Evolutionary conservation across 148 eudicot species (phyloP).

Genomic region (Rhododendron henanense): DNA sequence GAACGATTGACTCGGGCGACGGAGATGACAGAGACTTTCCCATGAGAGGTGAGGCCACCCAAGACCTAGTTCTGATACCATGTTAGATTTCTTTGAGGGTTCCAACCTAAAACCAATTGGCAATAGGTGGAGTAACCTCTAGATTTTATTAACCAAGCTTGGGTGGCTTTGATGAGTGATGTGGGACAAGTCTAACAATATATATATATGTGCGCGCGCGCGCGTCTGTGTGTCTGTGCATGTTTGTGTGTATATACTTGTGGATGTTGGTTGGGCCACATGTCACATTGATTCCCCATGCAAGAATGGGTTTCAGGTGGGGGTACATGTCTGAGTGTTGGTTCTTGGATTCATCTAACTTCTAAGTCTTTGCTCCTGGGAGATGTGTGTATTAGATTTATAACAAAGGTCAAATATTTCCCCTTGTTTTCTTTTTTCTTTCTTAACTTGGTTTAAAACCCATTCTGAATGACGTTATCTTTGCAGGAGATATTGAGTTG

Average conservation of each 20-base stretch:
- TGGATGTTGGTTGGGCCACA: background rate
- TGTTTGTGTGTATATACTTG: background rate
- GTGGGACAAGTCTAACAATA: no score
- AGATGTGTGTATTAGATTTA: background rate
- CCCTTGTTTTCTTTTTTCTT: background rate
- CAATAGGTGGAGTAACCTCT: no score
- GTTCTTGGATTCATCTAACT: background rate
- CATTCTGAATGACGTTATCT: background rate
- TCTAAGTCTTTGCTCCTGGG: background rate
- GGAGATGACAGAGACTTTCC: no score
- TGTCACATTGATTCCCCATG: background rate
- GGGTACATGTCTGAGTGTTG: background rate
- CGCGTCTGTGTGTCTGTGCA: no score
- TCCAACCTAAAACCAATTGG: no score
- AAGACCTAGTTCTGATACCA: no score
- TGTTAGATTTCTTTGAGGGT: no score
- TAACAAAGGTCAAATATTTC: background rate
- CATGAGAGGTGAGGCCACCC: no score
- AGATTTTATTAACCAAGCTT: no score
- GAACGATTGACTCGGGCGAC: no score
- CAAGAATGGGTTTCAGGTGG: background rate
- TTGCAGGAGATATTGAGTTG: constrained; percentile 72
- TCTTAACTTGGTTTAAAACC: background rate
- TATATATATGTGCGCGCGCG: no score
- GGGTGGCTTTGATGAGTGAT: no score